Percentiles rank a stretch among this genome's conserved stretches.
These are phyloP conservation scores for Saccharomyces kudriavzevii DNA, from an alignment of 805 yeast species.

Conservation along the genomic window DNA sequence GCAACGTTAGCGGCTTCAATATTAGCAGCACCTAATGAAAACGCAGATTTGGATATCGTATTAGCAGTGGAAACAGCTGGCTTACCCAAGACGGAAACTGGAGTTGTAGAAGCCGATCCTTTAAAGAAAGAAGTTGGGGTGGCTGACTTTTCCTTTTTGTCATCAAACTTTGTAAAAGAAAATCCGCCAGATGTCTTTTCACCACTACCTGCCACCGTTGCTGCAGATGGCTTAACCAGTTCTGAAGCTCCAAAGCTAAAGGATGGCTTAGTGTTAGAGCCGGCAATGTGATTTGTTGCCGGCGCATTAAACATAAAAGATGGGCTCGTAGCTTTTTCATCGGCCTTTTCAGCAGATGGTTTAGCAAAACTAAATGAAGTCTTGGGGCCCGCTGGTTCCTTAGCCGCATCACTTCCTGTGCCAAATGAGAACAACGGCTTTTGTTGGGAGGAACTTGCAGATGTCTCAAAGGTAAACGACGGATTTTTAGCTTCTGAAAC, in stretches of 20 bases:
- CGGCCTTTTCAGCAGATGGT: background rate
- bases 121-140: background rate
- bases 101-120: background rate
- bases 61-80: background rate
- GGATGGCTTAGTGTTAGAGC: constrained; percentile 2
- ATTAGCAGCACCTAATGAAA: constrained; percentile 7
- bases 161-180: background rate
- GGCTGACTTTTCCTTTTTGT: background rate
- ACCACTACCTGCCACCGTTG: background rate
- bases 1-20: background rate
- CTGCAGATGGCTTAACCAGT: background rate
- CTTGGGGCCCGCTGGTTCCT: background rate
- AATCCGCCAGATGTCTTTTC: background rate
- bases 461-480: constrained; percentile 2
- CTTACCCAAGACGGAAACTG: background rate
- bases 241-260: constrained; percentile 5
- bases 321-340: background rate
- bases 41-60: constrained; percentile 1
- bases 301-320: background rate
- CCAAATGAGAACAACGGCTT: background rate
- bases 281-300: background rate
- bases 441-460: background rate
- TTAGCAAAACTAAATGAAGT: background rate
- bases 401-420: background rate
- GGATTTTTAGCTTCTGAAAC: background rate